A percentile compares a stretch with the other conserved stretches of the same genome.
phyloP scores from a whole-genome alignment of 2,329 filamentous ascomycete genomes.

The Rhynchosporium graminicola region DNA sequence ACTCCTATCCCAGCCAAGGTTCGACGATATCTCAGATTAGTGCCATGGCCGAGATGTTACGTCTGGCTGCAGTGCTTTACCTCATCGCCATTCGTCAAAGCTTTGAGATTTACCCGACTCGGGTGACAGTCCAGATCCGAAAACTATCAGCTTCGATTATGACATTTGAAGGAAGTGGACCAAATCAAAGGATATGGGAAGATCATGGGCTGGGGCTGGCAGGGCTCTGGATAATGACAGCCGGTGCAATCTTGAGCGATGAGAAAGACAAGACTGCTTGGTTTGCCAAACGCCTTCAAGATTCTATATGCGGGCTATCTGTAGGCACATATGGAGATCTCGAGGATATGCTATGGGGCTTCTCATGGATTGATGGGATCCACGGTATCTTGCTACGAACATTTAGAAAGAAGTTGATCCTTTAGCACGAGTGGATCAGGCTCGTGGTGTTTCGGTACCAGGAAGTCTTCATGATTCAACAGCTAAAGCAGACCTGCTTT shows the following conservation, averaged over 20 bases:
- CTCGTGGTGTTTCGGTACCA: no score
- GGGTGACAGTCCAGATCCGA: background rate
- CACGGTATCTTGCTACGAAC: background rate
- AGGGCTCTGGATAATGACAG: background rate
- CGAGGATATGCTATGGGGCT: background rate
- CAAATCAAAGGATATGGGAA: background rate
- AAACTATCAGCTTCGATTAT: constrained; percentile 1
- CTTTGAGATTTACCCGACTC: constrained; percentile 4
- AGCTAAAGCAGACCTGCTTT: no score
- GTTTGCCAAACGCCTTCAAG: constrained; percentile 2
- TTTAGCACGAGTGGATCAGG: background rate
- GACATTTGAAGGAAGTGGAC: background rate
- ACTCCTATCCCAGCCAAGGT: background rate
- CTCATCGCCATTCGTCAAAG: background rate
- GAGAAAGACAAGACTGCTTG: background rate
- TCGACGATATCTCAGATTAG: background rate
- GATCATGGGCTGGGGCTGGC: constrained; percentile 3
- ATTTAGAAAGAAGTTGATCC: background rate
- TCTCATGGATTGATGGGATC: constrained; percentile 4
- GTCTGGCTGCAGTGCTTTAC: constrained; percentile 4
- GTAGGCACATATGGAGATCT: constrained; percentile 1
- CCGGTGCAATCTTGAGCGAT: background rate
- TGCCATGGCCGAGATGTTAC: background rate
- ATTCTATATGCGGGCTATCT: background rate
- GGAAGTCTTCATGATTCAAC: no score